phyloP scores from a whole-genome alignment of 441 rosid species.

The Mallotus japonicus region DNA sequence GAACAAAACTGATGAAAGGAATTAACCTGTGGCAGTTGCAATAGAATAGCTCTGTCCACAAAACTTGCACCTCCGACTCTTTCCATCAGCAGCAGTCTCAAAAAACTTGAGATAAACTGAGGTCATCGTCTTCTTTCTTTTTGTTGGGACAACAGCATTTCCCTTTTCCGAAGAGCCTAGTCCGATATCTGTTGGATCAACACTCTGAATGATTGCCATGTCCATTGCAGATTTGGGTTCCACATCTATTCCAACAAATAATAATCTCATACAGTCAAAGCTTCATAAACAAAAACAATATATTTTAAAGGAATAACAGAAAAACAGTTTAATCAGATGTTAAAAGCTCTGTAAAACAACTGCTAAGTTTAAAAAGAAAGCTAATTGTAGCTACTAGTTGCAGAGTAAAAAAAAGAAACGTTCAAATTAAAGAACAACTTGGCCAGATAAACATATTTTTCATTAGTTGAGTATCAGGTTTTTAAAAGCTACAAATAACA shows the following conservation, averaged over 20 bases:
- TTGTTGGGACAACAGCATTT: conserved; percentile 42
- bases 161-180: conserved; percentile 74
- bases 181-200: conserved; percentile 65
- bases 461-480: neutral
- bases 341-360: neutral
- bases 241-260: conserved; percentile 48
- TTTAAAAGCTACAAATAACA: neutral
- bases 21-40: conserved; percentile 87
- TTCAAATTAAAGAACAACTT: neutral
- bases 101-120: conserved; percentile 87
- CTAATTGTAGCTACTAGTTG: neutral
- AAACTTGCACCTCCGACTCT: conserved; percentile 87
- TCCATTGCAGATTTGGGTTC: conserved; percentile 87
- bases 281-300: conserved; percentile 1
- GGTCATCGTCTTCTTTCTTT: conserved; percentile 94
- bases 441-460: neutral
- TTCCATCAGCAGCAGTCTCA: conserved; percentile 78
- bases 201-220: conserved; percentile 47
- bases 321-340: neutral
- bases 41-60: conserved; percentile 92
- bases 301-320: neutral
- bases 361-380: neutral
- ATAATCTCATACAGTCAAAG: conserved; percentile 12
- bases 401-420: neutral
- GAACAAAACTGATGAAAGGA: conserved; percentile 7